These are phyloP conservation scores for Dioszegia crocea DNA, from an alignment of 768 basidiomycete genomes.

Conservation along the genomic window DNA sequence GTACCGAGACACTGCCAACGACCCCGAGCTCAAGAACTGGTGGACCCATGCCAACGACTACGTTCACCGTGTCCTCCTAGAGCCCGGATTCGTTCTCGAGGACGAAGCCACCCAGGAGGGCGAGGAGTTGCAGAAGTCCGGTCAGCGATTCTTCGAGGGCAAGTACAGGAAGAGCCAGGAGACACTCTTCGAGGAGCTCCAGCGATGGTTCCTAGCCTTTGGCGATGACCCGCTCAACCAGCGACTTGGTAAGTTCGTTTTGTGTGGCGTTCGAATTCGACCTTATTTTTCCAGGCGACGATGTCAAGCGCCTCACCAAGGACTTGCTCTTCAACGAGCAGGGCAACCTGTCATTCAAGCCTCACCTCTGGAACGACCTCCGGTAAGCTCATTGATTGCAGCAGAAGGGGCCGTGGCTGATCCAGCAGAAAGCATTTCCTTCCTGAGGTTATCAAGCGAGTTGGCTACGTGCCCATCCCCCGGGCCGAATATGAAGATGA, in stretches of 20 bases:
- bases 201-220: slow-evolving; percentile 78
- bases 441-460: slow-evolving; percentile 70
- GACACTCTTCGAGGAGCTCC: slow-evolving; percentile 64
- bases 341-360: slow-evolving; percentile 82
- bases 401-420: too few species aligned
- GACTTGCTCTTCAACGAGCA: slow-evolving; percentile 67
- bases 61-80: slow-evolving; percentile 68
- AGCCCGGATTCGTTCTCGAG: slow-evolving; percentile 81
- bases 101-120: slow-evolving; percentile 68
- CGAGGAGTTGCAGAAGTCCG: slow-evolving; percentile 61
- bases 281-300: slow-evolving; percentile 61
- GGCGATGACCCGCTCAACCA: slow-evolving; percentile 78
- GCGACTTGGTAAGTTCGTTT: slow-evolving; percentile 47
- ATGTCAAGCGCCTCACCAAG: slow-evolving; percentile 68
- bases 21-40: slow-evolving; percentile 72
- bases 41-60: slow-evolving; percentile 63
- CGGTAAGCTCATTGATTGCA: too few species aligned
- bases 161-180: slow-evolving; percentile 77
- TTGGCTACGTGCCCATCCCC: slow-evolving; percentile 71
- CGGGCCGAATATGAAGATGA: slow-evolving; percentile 91
- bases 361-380: slow-evolving; percentile 78
- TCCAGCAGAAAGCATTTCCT: slow-evolving; percentile 75
- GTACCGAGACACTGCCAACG: slow-evolving; percentile 68
- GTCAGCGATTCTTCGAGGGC: slow-evolving; percentile 70
- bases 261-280: not conserved